These are phyloP conservation scores for Castanopsis chinensis DNA, from an alignment of 306 rosid genomes.

Conservation along the genomic window DNA sequence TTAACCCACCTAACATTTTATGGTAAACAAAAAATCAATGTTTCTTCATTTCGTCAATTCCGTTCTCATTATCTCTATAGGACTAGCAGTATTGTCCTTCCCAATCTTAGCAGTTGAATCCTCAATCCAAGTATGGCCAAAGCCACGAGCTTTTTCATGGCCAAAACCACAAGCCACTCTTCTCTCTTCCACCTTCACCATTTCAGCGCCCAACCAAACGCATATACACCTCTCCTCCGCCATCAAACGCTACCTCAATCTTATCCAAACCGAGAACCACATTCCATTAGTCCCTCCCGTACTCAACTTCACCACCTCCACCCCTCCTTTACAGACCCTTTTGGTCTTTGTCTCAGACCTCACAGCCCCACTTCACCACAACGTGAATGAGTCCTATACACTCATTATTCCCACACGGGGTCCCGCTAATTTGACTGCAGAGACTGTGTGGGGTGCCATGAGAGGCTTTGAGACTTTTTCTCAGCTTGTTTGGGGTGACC, in stretches of 20 bases:
- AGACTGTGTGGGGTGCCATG: conserved; percentile 74
- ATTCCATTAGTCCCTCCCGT: conserved; percentile 35
- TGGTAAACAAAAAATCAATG: too few relatives aligned
- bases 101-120: background rate
- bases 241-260: conserved; percentile 45
- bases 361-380: conserved; percentile 44
- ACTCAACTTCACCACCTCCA: conserved; percentile 27
- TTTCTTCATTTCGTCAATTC: too few relatives aligned
- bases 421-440: conserved; percentile 33
- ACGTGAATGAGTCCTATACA: conserved; percentile 66
- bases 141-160: conserved; percentile 65
- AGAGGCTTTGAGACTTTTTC: conserved; percentile 81
- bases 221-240: conserved; percentile 51
- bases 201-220: conserved; percentile 37
- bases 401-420: conserved; percentile 38
- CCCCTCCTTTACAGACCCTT: conserved; percentile 43
- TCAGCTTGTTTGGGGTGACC: conserved; percentile 70
- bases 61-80: background rate
- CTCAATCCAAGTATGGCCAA: conserved; percentile 68
- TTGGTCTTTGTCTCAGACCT: conserved; percentile 32
- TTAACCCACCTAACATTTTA: too few relatives aligned
- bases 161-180: conserved; percentile 43
- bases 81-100: background rate
- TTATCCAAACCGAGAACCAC: conserved; percentile 60
- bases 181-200: conserved; percentile 63